A percentile compares a stretch with the other conserved stretches of the same genome.
These are phyloP conservation scores for Phytophthora pluvialis DNA, from an alignment of 352 stramenopile species.

Conservation along the genomic window DNA sequence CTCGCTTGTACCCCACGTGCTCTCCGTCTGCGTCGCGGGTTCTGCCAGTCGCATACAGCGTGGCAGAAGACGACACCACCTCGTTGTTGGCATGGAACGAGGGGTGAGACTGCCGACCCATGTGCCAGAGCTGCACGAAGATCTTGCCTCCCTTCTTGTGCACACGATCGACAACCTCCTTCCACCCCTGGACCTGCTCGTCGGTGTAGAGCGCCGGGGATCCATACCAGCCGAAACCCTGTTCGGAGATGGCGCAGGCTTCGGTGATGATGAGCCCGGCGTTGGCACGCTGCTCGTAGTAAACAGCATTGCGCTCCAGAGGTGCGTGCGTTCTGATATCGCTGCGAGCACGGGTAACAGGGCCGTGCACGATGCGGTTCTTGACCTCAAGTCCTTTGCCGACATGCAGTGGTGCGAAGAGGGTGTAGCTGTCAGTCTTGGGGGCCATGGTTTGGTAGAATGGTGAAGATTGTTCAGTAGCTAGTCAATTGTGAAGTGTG, in stretches of 20 bases:
- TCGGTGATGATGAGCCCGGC: constrained; percentile 60
- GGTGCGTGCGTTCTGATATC: constrained; percentile 27
- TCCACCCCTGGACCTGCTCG: constrained; percentile 49
- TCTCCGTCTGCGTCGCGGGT: constrained; percentile 35
- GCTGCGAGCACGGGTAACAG: constrained; percentile 41
- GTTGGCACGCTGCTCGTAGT: constrained; percentile 48
- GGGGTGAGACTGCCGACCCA: constrained; percentile 65
- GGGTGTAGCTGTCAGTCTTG: constrained; percentile 29
- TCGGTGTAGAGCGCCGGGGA: constrained; percentile 50
- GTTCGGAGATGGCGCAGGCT: constrained; percentile 40
- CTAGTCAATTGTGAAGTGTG: constrained; percentile 21
- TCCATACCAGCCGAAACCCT: constrained; percentile 38
- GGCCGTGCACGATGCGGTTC: constrained; percentile 51
- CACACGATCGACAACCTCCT: constrained; percentile 59
- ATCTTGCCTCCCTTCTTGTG: constrained; percentile 81
- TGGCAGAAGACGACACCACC: constrained; percentile 50
- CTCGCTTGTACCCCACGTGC: constrained; percentile 22
- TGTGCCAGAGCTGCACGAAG: constrained; percentile 87
- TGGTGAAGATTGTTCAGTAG: constrained; percentile 1
- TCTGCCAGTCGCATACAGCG: constrained; percentile 21
- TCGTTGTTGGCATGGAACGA: constrained; percentile 55
- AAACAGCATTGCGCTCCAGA: constrained; percentile 31
- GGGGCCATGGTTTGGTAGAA: constrained; percentile 18
- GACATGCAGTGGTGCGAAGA: constrained; percentile 39
- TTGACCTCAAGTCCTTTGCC: constrained; percentile 36